A percentile compares a stretch with the other conserved stretches of the same genome.
Conservation (phyloP, 805 yeast species). For the Candida tibetensis region DNA sequence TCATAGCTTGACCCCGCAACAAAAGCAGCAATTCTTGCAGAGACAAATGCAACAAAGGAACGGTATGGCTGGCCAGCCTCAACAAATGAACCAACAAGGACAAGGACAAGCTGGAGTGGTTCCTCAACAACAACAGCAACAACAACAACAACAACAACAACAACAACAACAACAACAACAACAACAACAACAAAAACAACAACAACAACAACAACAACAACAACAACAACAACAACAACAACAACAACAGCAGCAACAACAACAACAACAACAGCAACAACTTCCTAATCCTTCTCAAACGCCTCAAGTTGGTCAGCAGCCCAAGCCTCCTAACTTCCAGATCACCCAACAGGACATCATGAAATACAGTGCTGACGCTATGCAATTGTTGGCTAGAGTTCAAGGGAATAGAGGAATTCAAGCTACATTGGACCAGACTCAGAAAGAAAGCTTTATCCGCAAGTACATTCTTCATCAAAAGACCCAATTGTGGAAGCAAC, state of each 20-base stretch:
- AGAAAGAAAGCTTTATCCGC: constrained; percentile 37
- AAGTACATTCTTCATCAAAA: constrained; percentile 42
- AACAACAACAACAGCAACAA: constrained; percentile 4
- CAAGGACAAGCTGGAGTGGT: constrained; percentile 2
- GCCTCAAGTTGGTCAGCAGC: constrained; percentile 4
- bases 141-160: constrained; percentile 19
- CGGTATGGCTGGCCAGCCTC: constrained; percentile 8
- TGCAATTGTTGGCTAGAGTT: constrained; percentile 34
- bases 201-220: constrained; percentile 19
- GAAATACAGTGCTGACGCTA: constrained; percentile 39
- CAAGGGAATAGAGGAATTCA: constrained; percentile 37
- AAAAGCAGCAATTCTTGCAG: constrained; percentile 37
- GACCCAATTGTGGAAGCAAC: constrained; percentile 24
- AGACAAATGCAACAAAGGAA: constrained; percentile 32
- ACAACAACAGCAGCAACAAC: constrained; percentile 17
- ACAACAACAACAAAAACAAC: constrained; percentile 18
- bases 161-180: constrained; percentile 23
- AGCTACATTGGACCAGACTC: constrained; percentile 33
- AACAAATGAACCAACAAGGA: constrained; percentile 3
- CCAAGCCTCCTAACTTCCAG: constrained; percentile 29
- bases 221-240: constrained; percentile 19
- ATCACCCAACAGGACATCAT: constrained; percentile 38
- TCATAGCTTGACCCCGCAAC: constrained; percentile 32
- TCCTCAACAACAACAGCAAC: constrained; percentile 13
- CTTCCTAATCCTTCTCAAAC: constrained; percentile 2